Evolutionary conservation across 75 land plant species (phyloP).

Genomic region (Sequoia sempervirens): DNA sequence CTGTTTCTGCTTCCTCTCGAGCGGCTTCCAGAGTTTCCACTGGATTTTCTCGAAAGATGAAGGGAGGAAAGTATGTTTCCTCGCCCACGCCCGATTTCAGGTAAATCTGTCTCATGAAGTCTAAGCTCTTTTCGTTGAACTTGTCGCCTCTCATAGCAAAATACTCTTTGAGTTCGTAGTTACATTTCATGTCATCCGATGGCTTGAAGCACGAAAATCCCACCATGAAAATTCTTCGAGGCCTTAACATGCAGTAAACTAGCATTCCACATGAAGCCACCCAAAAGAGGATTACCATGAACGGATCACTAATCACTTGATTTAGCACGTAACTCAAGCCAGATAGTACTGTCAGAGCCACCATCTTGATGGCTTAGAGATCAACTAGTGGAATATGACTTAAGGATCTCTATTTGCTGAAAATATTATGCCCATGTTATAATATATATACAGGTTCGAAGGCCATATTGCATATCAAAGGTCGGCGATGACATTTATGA

Average conservation of each 20-base stretch:
- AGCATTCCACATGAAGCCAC: not conserved
- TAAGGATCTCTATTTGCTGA: too few species aligned
- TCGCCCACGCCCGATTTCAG: constrained; percentile 43
- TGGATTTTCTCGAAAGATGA: constrained; percentile 23
- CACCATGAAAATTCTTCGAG: constrained; percentile 23
- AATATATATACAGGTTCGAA: too few species aligned
- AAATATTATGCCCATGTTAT: too few species aligned
- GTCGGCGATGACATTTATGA: too few species aligned
- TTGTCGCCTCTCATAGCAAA: constrained; percentile 14
- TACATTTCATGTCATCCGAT: constrained; percentile 10
- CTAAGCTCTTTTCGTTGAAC: constrained; percentile 5
- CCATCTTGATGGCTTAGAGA: not conserved
- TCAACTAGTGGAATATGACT: too few species aligned
- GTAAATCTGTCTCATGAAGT: constrained; percentile 31
- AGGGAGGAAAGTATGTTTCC: constrained; percentile 45
- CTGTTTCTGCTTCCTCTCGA: constrained; percentile 13
- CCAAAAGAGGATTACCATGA: not conserved
- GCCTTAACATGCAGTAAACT: not conserved
- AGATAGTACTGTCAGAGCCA: not conserved
- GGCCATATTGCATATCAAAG: too few species aligned
- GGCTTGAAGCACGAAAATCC: constrained; percentile 41
- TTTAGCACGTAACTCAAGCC: not conserved
- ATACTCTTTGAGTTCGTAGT: constrained; percentile 25
- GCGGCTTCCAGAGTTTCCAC: constrained; percentile 4
- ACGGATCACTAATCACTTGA: not conserved